These are phyloP conservation scores for Didymella lethalis DNA, from an alignment of 2,329 filamentous ascomycete genomes.

Conservation along the genomic window DNA sequence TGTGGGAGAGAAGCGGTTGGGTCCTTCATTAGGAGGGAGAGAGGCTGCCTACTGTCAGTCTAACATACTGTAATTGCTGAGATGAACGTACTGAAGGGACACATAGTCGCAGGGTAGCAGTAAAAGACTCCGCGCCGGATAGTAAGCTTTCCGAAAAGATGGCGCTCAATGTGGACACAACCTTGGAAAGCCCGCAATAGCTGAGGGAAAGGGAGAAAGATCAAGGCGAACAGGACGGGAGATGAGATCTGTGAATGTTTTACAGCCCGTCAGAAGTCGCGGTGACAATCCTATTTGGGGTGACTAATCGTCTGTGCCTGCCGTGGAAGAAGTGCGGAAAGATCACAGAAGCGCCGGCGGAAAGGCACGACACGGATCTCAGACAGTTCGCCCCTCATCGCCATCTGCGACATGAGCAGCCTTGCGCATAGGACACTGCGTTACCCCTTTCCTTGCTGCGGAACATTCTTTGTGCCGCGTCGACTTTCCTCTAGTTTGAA, in stretches of 20 bases:
- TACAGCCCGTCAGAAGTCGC: slow-evolving; percentile 38
- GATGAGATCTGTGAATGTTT: slow-evolving; percentile 49
- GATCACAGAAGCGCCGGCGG: slow-evolving; percentile 6
- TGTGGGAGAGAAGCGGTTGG: slow-evolving; percentile 41
- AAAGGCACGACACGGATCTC: slow-evolving; percentile 38
- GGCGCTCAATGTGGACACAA: slow-evolving; percentile 24
- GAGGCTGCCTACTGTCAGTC: slow-evolving; percentile 30
- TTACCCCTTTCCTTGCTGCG: slow-evolving; percentile 4
- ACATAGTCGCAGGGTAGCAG: slow-evolving; percentile 39
- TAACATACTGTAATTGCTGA: neutral
- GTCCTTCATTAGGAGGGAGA: slow-evolving; percentile 42
- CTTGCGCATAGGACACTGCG: slow-evolving; percentile 22
- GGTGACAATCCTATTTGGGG: slow-evolving; percentile 24
- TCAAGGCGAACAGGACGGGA: slow-evolving; percentile 39
- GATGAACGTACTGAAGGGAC: slow-evolving; percentile 45
- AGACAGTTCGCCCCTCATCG: slow-evolving; percentile 41
- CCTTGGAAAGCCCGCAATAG: slow-evolving; percentile 24
- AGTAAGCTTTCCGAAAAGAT: slow-evolving; percentile 32
- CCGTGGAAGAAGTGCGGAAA: slow-evolving; percentile 23
- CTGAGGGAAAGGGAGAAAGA: slow-evolving; percentile 29
- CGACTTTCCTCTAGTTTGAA: slow-evolving; percentile 33
- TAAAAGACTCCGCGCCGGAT: slow-evolving; percentile 43
- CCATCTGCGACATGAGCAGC: slow-evolving; percentile 34
- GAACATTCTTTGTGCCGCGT: slow-evolving; percentile 30
- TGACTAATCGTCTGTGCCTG: slow-evolving; percentile 43